Percentiles rank a stretch among this genome's conserved stretches.
These are phyloP conservation scores for Macrolepiota albuminosa DNA, from an alignment of 768 basidiomycete species.

Conservation along the genomic window DNA sequence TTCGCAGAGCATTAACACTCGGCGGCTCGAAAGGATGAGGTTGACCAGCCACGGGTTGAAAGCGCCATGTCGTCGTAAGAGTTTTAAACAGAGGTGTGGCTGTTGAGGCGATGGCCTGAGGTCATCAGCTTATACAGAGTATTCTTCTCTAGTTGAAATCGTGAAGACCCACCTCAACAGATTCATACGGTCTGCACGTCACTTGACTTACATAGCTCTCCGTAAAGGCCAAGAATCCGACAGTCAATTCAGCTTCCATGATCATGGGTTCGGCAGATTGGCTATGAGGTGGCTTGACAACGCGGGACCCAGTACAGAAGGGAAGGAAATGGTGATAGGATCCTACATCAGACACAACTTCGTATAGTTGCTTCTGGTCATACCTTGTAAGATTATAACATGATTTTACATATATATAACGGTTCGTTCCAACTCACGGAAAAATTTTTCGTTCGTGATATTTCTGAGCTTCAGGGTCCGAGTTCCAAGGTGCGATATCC, in stretches of 20 bases:
- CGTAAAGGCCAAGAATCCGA: slow-evolving; percentile 82
- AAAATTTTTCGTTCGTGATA: slow-evolving; percentile 85
- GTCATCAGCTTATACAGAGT: background rate
- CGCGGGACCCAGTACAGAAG: slow-evolving; percentile 73
- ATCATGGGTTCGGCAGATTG: slow-evolving; percentile 24
- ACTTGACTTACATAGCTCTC: slow-evolving; percentile 89
- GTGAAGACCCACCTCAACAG: slow-evolving; percentile 62
- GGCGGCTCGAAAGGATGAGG: slow-evolving; percentile 29
- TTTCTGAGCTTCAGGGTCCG: slow-evolving; percentile 42
- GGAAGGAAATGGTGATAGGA: slow-evolving; percentile 88
- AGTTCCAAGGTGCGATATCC: slow-evolving; percentile 34
- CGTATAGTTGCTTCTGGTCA: slow-evolving; percentile 71
- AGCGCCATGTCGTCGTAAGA: slow-evolving; percentile 69
- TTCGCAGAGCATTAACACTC: slow-evolving; percentile 8
- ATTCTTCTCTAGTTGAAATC: background rate
- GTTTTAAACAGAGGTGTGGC: slow-evolving; percentile 71
- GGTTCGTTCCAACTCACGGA: slow-evolving; percentile 56
- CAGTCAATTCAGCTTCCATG: slow-evolving; percentile 82
- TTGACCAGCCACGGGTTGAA: slow-evolving; percentile 50
- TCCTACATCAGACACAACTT: slow-evolving; percentile 80
- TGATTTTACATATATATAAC: background rate
- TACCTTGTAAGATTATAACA: slow-evolving; percentile 48
- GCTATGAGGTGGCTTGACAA: slow-evolving; percentile 37
- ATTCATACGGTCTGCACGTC: slow-evolving; percentile 70
- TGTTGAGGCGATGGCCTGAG: slow-evolving; percentile 66